Evolutionary conservation across 2,329 filamentous ascomycete species (phyloP).

Genomic region (Colletotrichum sp.): DNA sequence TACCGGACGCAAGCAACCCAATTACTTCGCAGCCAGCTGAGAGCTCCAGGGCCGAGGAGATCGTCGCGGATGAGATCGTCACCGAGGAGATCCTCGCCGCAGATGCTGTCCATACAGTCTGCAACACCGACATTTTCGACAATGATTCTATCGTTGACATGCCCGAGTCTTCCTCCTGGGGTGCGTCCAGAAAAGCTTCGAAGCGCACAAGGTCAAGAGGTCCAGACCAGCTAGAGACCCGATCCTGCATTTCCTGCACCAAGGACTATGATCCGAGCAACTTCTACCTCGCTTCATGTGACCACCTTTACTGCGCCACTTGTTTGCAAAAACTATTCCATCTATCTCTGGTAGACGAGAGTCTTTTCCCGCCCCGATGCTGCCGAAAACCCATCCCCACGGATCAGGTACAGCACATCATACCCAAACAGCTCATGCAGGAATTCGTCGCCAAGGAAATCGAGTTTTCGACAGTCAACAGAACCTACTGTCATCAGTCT

Average conservation of each 20-base stretch:
- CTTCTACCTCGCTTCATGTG: background rate
- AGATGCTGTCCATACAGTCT: background rate
- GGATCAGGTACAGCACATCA: background rate
- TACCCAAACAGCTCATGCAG: background rate
- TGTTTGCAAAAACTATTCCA: background rate
- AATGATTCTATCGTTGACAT: background rate
- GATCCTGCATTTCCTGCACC: background rate
- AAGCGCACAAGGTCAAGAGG: background rate
- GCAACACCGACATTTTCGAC: rapidly evolving
- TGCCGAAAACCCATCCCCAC: background rate
- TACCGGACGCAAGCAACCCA: background rate
- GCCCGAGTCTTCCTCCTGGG: background rate
- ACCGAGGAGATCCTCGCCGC: background rate
- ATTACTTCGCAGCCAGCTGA: background rate
- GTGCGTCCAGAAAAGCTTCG: background rate
- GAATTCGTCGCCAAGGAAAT: background rate
- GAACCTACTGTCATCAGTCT: background rate
- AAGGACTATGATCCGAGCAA: background rate
- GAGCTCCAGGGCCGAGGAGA: background rate
- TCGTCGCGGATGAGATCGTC: background rate
- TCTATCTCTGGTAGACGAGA: background rate
- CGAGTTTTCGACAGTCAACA: background rate
- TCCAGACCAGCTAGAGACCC: background rate
- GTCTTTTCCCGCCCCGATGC: background rate
- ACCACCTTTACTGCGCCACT: background rate